Evolutionary conservation across 306 rosid genomes (phyloP).

Genomic region (Spatholobus suberectus): DNA sequence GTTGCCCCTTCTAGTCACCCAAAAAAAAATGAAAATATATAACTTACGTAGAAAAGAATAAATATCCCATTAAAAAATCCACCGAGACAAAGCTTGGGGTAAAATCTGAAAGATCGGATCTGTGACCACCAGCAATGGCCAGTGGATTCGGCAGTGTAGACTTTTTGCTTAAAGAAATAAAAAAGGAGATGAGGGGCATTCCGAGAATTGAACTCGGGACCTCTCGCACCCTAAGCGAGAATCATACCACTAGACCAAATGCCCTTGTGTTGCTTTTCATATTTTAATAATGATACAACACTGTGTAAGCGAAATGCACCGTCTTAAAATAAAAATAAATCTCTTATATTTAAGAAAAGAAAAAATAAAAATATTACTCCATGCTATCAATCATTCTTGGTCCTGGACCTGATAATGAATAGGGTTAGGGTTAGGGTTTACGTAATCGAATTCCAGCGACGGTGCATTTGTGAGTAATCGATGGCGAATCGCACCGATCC

Average conservation of each 20-base stretch:
- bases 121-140: too few species aligned
- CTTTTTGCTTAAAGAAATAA: too few species aligned
- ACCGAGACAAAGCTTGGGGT: too few species aligned
- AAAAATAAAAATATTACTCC: background rate
- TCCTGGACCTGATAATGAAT: background rate
- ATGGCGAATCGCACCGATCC: constrained; percentile 99
- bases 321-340: background rate
- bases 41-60: too few species aligned
- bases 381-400: background rate
- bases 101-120: background rate
- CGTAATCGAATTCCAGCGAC: background rate
- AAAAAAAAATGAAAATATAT: too few species aligned
- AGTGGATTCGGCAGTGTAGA: too few species aligned
- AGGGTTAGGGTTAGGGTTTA: constrained; percentile 40
- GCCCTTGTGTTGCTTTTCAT: background rate
- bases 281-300: too few species aligned
- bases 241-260: constrained; percentile 35
- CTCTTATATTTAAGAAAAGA: background rate
- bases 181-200: too few species aligned
- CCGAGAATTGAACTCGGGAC: constrained; percentile 37
- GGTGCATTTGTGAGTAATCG: background rate
- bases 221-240: constrained; percentile 36
- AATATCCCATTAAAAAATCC: too few species aligned
- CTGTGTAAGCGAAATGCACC: too few species aligned
- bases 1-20: too few species aligned